Conservation (phyloP, 768 basidiomycete species). For the Kwoniella sp. region DNA sequence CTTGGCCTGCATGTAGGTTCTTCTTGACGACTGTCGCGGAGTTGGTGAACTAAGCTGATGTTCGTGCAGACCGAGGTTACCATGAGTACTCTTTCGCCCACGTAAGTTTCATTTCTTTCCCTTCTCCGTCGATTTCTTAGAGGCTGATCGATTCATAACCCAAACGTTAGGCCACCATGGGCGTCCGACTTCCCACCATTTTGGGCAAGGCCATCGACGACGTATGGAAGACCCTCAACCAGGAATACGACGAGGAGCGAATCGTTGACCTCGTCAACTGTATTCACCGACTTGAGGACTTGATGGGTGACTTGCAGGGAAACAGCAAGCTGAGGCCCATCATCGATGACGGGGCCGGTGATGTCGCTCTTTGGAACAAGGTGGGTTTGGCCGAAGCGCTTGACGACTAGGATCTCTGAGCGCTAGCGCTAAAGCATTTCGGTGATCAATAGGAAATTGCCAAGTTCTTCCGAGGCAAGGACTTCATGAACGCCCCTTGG, state of each 20-base stretch:
- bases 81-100: constrained; percentile 59
- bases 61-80: constrained; percentile 55
- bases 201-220: constrained; percentile 95
- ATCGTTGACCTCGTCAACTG: constrained; percentile 81
- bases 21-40: not conserved
- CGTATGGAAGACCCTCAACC: constrained; percentile 81
- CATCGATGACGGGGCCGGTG: constrained; percentile 85
- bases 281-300: constrained; percentile 83
- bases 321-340: constrained; percentile 83
- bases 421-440: not conserved
- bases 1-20: constrained; percentile 57
- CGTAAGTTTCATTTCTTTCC: constrained; percentile 28
- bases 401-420: not conserved
- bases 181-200: constrained; percentile 91
- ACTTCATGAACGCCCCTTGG: constrained; percentile 88
- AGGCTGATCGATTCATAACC: constrained; percentile 48
- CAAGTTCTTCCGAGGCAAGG: constrained; percentile 82
- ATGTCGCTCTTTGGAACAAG: constrained; percentile 95
- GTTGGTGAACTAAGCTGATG: not conserved
- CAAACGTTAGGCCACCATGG: constrained; percentile 84
- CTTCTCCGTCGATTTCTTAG: constrained; percentile 75
- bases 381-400: constrained; percentile 22
- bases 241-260: constrained; percentile 73
- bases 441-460: constrained; percentile 67
- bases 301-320: constrained; percentile 82